Evolutionary conservation across 805 yeast genomes (phyloP).

Genomic region (Sugiyamaella boreocaroliniensis): DNA sequence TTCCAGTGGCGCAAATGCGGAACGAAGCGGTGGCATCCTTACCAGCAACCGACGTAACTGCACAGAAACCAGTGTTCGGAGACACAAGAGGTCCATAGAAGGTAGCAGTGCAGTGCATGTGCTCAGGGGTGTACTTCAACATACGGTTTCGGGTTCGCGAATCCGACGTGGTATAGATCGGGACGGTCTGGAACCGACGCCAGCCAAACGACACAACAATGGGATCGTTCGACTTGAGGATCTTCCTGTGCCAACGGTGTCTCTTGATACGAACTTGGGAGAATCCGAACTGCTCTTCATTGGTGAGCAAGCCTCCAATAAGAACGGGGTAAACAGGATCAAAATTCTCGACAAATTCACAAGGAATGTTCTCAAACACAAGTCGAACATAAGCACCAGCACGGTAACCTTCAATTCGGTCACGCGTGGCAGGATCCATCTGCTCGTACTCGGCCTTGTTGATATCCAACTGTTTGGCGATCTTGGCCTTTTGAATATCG

Average conservation of each 20-base stretch:
- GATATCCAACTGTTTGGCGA: slow-evolving; percentile 92
- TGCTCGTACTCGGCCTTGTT: slow-evolving; percentile 62
- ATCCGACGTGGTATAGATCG: slow-evolving; percentile 92
- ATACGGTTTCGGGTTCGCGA: slow-evolving; percentile 96
- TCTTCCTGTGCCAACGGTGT: slow-evolving; percentile 98
- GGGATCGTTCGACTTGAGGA: slow-evolving; percentile 92
- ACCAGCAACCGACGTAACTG: slow-evolving; percentile 81
- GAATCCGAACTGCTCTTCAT: slow-evolving; percentile 89
- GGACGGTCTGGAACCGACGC: slow-evolving; percentile 97
- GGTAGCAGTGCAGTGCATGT: slow-evolving; percentile 90
- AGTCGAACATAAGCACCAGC: slow-evolving; percentile 93
- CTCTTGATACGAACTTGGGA: slow-evolving; percentile 91
- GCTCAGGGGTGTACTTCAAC: slow-evolving; percentile 98
- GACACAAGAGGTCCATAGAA: slow-evolving; percentile 96
- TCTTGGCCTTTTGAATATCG: slow-evolving; percentile 92
- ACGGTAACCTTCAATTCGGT: slow-evolving; percentile 79
- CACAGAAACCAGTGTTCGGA: slow-evolving; percentile 96
- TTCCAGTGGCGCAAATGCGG: slow-evolving; percentile 94
- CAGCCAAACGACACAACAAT: slow-evolving; percentile 89
- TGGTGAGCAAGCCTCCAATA: slow-evolving; percentile 83
- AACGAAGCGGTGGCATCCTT: slow-evolving; percentile 82
- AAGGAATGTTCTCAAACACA: slow-evolving; percentile 76
- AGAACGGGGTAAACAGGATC: slow-evolving; percentile 80
- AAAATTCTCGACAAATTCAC: slow-evolving; percentile 82
- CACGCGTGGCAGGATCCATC: slow-evolving; percentile 70